Evolutionary conservation across 2,329 filamentous ascomycete species (phyloP).

Genomic region (Orbilia brochopaga): DNA sequence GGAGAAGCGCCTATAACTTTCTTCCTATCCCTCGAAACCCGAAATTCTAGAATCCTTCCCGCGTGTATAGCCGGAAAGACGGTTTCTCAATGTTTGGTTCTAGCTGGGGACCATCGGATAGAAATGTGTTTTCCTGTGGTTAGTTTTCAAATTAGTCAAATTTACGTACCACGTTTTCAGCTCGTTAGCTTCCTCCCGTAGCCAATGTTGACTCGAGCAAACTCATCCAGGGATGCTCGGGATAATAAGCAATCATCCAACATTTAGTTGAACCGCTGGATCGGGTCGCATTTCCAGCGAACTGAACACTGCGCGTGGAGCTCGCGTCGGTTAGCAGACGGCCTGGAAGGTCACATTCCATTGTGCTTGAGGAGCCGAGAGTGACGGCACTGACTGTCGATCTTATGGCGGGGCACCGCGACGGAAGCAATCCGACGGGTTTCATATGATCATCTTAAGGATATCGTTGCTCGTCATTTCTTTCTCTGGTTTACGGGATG

Average conservation of each 20-base stretch:
- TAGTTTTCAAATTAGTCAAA: background rate
- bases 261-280: background rate
- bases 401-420: background rate
- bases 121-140: slow-evolving; percentile 2
- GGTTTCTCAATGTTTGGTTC: no score
- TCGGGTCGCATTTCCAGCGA: background rate
- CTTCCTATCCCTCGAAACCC: no score
- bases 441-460: background rate
- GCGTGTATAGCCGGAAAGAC: background rate
- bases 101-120: no score
- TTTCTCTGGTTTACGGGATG: background rate
- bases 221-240: background rate
- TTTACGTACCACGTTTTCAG: background rate
- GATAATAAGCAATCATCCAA: slow-evolving; percentile 2
- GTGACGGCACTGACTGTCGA: no score
- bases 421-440: background rate
- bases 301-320: background rate
- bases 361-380: no score
- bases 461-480: background rate
- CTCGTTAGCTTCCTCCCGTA: background rate
- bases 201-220: background rate
- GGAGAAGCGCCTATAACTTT: no score
- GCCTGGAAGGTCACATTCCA: no score
- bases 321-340: background rate
- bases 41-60: no score